These are phyloP conservation scores for Marsdenia floribunda DNA, from an alignment of 257 asterid genomes.

Conservation along the genomic window DNA sequence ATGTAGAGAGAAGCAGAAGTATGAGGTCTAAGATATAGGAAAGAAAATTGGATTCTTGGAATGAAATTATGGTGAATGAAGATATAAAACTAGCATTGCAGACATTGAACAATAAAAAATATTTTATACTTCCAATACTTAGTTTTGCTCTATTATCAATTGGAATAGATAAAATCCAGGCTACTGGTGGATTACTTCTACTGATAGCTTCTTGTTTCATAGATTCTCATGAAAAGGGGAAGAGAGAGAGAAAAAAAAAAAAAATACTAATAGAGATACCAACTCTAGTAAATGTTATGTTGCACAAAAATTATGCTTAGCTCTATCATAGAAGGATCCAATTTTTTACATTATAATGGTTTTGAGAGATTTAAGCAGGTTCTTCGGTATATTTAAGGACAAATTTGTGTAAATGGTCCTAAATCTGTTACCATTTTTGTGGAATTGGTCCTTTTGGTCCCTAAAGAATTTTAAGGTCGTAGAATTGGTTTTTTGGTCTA, in stretches of 20 bases:
- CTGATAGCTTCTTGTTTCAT: background rate
- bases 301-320: no score
- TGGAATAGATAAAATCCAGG: background rate
- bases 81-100: background rate
- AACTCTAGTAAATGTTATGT: no score
- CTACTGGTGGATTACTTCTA: background rate
- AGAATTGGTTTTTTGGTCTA: no score
- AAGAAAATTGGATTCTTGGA: background rate
- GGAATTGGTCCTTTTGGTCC: no score
- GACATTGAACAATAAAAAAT: background rate
- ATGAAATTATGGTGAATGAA: background rate
- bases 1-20: background rate
- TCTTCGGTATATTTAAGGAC: no score
- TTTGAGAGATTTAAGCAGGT: no score
- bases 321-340: no score
- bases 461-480: no score
- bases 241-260: no score
- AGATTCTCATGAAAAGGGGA: background rate
- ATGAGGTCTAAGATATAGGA: background rate
- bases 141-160: background rate
- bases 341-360: no score
- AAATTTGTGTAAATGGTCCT: no score
- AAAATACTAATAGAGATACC: background rate
- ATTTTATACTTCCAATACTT: background rate
- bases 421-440: no score